Base-by-base conservation (phyloP, 225 moss, liverwort and hornwort species). In the Lunularia cruciata region DNA sequence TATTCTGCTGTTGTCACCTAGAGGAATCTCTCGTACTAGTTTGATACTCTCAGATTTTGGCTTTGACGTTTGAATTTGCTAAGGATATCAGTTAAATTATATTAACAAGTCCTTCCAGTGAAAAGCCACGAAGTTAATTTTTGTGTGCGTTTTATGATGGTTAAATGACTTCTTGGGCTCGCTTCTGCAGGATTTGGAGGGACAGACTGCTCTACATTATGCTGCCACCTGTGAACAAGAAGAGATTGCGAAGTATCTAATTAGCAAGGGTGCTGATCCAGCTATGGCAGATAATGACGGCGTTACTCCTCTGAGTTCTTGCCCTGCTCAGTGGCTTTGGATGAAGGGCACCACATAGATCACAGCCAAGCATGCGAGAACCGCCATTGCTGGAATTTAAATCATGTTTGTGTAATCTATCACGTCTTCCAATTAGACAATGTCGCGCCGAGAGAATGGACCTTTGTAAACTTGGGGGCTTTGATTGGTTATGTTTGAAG, bases 171-270 rank as follows among this genome's bases (percentile, higher is more conserved):
- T 35, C 13, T 3, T 60, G 36, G 43, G 7, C 31, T 19, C 10
- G 12, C 13, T 34, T 35, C 16, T 84, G 84, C 87, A 98, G 96
- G 96, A 98, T 84, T 74, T 80, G 60, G 93, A 93, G 68, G 96
- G 96, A 39, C 96, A 98, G 84, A 98, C 96, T 61, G 89, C 96
- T 45, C 84, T 98, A 59, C 96, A 93, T 75, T 98, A 98, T 47
- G 96, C 96, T 51, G 86, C 76, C 62, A 81, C 85, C 66, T 89
- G 89, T 75, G 91, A 91, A 18, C 96, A 84, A 75, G 91, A 93
- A 72, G 83, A 77, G 73, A 89, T 93, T 71, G 93, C 96, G 0
- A 91, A 85, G 77, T 84, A 84, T 78, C 81, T 98, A 37, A 74
- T 91, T 53, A 83, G 84, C 61, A 74, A 85, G 70, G 96, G 96